phyloP scores from a whole-genome alignment of 192 early-diverging fungal species.

The Rhizophagus clarus region DNA sequence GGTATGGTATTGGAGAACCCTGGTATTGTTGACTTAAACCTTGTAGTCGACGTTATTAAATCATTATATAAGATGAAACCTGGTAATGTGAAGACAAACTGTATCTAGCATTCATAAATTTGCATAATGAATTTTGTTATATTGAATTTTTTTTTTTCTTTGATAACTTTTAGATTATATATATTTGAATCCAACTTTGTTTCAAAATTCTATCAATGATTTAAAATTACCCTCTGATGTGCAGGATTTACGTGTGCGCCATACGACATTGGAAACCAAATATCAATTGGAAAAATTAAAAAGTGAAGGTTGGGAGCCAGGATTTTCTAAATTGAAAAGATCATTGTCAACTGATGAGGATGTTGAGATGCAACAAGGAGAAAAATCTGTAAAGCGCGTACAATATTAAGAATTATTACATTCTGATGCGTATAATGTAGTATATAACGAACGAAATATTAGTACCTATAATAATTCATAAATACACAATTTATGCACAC shows the following conservation, averaged over 20 bases:
- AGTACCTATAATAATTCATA: too few relatives aligned
- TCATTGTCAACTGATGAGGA: background rate
- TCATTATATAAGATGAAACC: constrained; percentile 24
- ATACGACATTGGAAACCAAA: constrained; percentile 21
- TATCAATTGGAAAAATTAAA: constrained; percentile 32
- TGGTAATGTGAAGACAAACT: background rate
- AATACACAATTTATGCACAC: background rate
- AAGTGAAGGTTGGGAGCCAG: constrained; percentile 19
- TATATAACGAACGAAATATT: too few relatives aligned
- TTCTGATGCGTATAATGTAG: background rate
- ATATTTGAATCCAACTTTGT: constrained; percentile 30
- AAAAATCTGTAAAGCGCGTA: background rate
- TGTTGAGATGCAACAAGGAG: background rate
- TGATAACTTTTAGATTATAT: constrained; percentile 19
- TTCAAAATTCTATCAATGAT: constrained; percentile 26
- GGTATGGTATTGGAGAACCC: constrained; percentile 17
- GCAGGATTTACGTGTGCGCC: constrained; percentile 5
- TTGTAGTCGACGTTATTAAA: background rate
- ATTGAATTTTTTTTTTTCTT: background rate
- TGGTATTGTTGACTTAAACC: constrained; percentile 1
- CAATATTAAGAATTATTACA: background rate
- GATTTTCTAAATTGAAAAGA: constrained; percentile 23
- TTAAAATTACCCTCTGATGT: constrained; percentile 13
- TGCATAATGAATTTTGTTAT: background rate
- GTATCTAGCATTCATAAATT: background rate